Evolutionary conservation across 306 rosid genomes (phyloP), one percentile per base, ranked within the genome.

Genomic region (Echinosophora koreensis): DNA sequence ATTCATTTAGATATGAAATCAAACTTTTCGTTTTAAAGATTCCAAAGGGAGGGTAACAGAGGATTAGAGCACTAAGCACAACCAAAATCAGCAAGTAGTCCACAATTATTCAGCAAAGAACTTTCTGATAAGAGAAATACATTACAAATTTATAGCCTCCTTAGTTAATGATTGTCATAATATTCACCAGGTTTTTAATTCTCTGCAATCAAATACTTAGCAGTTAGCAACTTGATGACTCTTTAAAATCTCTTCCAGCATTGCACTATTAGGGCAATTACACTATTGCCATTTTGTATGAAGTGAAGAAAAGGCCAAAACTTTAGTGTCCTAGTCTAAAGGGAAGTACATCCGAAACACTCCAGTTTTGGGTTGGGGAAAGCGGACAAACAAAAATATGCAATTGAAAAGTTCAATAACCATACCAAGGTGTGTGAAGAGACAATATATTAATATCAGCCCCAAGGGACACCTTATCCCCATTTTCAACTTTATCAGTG

Each of bases 391-490:
- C 3, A 37, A 51, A 4, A 79, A 41, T 46, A 42, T 2, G 17
- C 3, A 56, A 7, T 55, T 70, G 56, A 70, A 5, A 39, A 42
- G 38, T 9, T 30, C 39, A 34, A 46, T 69, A 66, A 34, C 14
- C 80, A 78, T 89, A 94, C 98, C 97, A 89, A 80, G 97, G 98
- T 9, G 97, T 94, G 84, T 90, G 97, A 47, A 94, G 98, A 8
- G 88, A 85, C 84, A 94, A 62, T 63, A 94, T 80, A 15, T 13
- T 77, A 68, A 87, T 76, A 77, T 89, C 92, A 65, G 93, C 88
- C 6, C 98, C 98, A 18, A 92, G 92, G 28, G 81, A 62, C 51
- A 94, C 58, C 87, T 92, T 94, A 74, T 90, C 97, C 28, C 97
- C 98, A 58, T 92, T 90, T 80, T 92, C 97, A 70, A 92, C 87